A percentile compares a stretch with the other conserved stretches of the same genome.
Conservation (phyloP, 2,329 filamentous ascomycete species). For the Escovopsis sp. region DNA sequence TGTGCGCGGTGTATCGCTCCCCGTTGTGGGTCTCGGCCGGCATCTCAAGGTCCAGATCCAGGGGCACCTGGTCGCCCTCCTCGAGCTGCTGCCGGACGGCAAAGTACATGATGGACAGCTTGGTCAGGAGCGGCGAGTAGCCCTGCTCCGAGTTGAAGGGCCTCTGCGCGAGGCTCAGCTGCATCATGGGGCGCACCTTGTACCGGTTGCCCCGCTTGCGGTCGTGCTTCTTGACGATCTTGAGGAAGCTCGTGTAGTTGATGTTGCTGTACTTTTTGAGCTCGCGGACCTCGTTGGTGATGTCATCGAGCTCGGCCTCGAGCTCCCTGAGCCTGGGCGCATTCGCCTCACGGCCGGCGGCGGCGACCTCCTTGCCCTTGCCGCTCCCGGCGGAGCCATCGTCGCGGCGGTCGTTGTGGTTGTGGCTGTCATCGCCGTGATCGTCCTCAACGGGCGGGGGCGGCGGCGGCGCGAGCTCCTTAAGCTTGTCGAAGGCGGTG, state of each 20-base stretch:
- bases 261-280: constrained; percentile 89
- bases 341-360: constrained; percentile 29
- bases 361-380: constrained; percentile 8
- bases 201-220: constrained; percentile 78
- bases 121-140: constrained; percentile 79
- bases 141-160: constrained; percentile 88
- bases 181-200: constrained; percentile 79
- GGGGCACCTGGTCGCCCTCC: constrained; percentile 28
- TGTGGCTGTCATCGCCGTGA: constrained; percentile 11
- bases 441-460: constrained; percentile 33
- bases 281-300: constrained; percentile 83
- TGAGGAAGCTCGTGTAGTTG: constrained; percentile 96
- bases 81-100: constrained; percentile 78
- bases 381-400: not conserved
- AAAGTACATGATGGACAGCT: constrained; percentile 89
- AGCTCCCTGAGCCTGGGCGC: constrained; percentile 51
- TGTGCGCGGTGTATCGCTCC: constrained; percentile 71
- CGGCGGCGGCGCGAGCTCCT: constrained; percentile 52
- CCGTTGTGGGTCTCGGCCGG: constrained; percentile 44
- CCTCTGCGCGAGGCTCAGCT: constrained; percentile 72
- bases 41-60: constrained; percentile 26
- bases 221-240: constrained; percentile 98
- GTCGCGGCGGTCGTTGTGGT: no score
- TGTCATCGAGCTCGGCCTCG: constrained; percentile 65
- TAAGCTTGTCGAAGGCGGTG: constrained; percentile 52